These are phyloP conservation scores for Candida ipomoeae DNA, from an alignment of 805 yeast species.

Conservation along the genomic window DNA sequence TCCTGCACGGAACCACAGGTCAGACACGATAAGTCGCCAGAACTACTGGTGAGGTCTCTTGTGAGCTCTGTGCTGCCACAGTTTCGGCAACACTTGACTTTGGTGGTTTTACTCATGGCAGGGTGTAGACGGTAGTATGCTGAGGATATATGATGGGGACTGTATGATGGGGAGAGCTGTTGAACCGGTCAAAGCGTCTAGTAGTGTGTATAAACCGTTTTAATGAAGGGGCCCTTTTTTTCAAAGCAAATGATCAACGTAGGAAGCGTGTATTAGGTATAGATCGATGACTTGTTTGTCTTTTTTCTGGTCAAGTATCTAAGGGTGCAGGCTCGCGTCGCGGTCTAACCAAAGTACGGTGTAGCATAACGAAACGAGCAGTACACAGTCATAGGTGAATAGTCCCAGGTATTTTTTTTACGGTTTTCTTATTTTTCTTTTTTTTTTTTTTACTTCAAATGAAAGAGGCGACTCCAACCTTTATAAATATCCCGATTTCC, in stretches of 20 bases:
- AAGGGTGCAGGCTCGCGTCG: slow-evolving; percentile 4
- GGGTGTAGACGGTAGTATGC: background rate
- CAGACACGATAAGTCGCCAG: slow-evolving; percentile 76
- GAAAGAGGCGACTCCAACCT: too few species aligned
- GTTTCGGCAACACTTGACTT: slow-evolving; percentile 12
- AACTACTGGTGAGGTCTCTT: slow-evolving; percentile 16
- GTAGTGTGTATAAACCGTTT: background rate
- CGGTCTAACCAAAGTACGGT: background rate
- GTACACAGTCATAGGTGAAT: too few species aligned
- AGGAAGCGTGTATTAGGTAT: background rate
- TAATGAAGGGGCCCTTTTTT: too few species aligned
- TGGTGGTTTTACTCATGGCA: slow-evolving; percentile 10
- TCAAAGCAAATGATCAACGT: background rate
- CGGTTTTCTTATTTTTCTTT: too few species aligned
- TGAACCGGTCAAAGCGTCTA: background rate
- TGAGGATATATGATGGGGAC: background rate
- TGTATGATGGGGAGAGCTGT: background rate
- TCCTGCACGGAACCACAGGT: slow-evolving; percentile 84
- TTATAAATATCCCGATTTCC: too few species aligned
- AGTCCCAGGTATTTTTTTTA: too few species aligned
- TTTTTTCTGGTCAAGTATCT: background rate
- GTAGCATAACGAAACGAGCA: background rate
- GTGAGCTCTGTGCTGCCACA: slow-evolving; percentile 16
- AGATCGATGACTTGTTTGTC: slow-evolving; percentile 1
- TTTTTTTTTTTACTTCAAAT: too few species aligned